Evolutionary conservation across 345 rosid species (phyloP), one percentile per base, ranked within the genome.

Genomic region (Sonneratia alba): DNA sequence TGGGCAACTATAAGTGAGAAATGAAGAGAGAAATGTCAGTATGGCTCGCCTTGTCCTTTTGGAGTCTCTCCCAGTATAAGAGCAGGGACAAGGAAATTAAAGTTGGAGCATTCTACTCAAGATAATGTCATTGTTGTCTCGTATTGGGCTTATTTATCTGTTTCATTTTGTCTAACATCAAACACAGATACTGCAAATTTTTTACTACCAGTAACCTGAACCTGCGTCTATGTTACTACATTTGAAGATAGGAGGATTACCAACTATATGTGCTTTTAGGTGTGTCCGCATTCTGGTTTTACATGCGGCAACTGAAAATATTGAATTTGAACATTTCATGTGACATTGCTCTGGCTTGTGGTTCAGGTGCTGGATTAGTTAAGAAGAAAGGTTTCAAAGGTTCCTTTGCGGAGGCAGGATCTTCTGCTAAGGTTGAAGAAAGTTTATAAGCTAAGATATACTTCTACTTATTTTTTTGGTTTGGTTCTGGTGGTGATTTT

Each of bases 381-480:
- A 86, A 83, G 82, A 95, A 79, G 87, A 85, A 86, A 78, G 89
- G 97, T 62, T 89, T 90, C 48, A 87, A 84, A 82, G 96, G 96
- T 72, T 90, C 97, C 65, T 82, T 92, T 72, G 88, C 48, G 27
- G 96, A 89, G 59, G 97, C 99, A 53, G 97, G 96, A 71, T 84
- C 96, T 71, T 80, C 81, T 84, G 98, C 98, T 21, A 94, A 91
- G 97, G 97, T 94, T 76, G 72, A 21, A 21, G 45, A 67, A 72
- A 43, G 67, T 67, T 15, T 43, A 21, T 24, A 34, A 61, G 36
- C 65, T 61, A 61, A 9, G 37, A 61, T 67, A 32, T 71, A 34
- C 13, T 66, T 27, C 37, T 22, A 34, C 36, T 42, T 19, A 45
- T 22, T 59, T 69, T 27, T 36, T 48, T 27, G 34, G 36, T 48